Evolutionary conservation across 129 eudicot species (phyloP).

Genomic region (Glebionis coronaria): DNA sequence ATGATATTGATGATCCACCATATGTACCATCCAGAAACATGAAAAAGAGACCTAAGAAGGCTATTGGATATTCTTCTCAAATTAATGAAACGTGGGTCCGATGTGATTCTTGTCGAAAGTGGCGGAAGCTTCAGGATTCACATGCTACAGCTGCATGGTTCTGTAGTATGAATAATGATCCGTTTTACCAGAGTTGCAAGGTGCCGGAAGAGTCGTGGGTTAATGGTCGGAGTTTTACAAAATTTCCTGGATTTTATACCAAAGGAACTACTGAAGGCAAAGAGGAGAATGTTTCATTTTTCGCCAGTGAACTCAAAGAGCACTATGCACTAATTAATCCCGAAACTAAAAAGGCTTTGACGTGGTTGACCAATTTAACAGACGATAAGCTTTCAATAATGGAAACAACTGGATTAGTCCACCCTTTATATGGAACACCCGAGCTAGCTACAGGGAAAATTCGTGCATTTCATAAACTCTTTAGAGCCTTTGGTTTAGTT

Average conservation of each 20-base stretch:
- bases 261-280: conserved; percentile 64
- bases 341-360: conserved; percentile 66
- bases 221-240: conserved; percentile 41
- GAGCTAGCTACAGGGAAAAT: conserved; percentile 37
- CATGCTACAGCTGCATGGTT: conserved; percentile 64
- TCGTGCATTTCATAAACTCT: conserved; percentile 62
- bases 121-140: conserved; percentile 64
- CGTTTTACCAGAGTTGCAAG: conserved; percentile 54
- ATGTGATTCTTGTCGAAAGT: conserved; percentile 85
- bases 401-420: conserved; percentile 80
- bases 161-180: conserved; percentile 86
- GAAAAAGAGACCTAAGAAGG: conserved; percentile 40
- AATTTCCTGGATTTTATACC: conserved; percentile 71
- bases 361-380: conserved; percentile 74
- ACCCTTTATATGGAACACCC: conserved; percentile 47
- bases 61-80: conserved; percentile 19
- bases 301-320: conserved; percentile 68
- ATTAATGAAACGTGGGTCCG: conserved; percentile 77
- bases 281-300: conserved; percentile 75
- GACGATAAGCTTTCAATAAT: conserved; percentile 58
- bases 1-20: conserved; percentile 23
- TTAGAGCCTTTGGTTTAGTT: conserved; percentile 80
- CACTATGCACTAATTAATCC: conserved; percentile 44
- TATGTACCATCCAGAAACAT: conserved; percentile 26
- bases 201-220: conserved; percentile 78